These are phyloP conservation scores for Candida oleophila DNA, from an alignment of 805 yeast genomes.

Conservation along the genomic window DNA sequence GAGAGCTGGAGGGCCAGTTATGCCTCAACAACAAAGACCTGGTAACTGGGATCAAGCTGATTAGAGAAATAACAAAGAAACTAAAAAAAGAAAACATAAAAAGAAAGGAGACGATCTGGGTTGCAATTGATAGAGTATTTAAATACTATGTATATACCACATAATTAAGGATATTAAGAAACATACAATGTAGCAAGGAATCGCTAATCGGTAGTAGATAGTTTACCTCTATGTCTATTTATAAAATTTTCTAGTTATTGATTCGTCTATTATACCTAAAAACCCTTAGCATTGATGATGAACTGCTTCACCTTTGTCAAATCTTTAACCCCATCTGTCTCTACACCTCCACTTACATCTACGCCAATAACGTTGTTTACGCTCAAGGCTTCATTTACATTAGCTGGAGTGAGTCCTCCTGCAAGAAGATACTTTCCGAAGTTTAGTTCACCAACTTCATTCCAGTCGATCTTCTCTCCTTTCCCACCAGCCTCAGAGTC, in stretches of 20 bases:
- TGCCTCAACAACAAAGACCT: constrained; percentile 81
- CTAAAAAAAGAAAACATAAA: not conserved
- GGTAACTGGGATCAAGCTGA: constrained; percentile 98
- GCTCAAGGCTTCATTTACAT: constrained; percentile 55
- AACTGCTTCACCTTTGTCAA: constrained; percentile 57
- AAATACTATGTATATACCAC: constrained; percentile 1
- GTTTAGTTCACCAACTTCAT: constrained; percentile 30
- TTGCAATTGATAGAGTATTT: constrained; percentile 1
- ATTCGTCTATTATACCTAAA: not conserved
- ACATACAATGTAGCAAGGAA: not conserved
- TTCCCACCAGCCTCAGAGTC: constrained; percentile 94
- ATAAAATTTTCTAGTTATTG: not conserved
- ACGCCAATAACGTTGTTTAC: constrained; percentile 74
- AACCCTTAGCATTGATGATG: constrained; percentile 48
- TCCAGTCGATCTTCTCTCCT: constrained; percentile 81
- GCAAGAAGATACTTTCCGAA: constrained; percentile 64
- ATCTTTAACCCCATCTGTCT: constrained; percentile 73
- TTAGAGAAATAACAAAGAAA: constrained; percentile 25
- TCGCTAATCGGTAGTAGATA: no score
- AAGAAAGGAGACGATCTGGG: not conserved
- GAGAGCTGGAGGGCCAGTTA: constrained; percentile 96
- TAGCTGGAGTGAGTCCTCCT: constrained; percentile 83
- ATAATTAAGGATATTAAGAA: not conserved
- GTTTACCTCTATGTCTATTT: no score
- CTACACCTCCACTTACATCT: constrained; percentile 96